A percentile compares a stretch with the other conserved stretches of the same genome.
These are phyloP conservation scores for Pythium apleroticum DNA, from an alignment of 352 stramenopile genomes.

Conservation along the genomic window DNA sequence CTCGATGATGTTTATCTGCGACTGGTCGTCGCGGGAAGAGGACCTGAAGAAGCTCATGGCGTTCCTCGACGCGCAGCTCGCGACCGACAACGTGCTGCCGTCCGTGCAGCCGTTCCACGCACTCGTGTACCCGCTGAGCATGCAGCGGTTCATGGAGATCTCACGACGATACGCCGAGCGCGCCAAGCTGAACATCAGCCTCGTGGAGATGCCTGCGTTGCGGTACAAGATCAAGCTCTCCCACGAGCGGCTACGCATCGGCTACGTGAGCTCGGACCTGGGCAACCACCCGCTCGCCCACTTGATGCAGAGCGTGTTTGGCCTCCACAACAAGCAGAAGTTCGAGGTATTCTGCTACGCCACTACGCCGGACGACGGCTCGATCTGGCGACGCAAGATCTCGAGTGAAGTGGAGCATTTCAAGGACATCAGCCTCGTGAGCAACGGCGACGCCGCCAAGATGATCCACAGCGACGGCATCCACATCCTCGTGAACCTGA, in stretches of 20 bases:
- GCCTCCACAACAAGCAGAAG: conserved; percentile 79
- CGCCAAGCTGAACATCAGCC: conserved; percentile 83
- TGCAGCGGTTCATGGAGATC: conserved; percentile 78
- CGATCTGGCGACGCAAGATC: conserved; percentile 82
- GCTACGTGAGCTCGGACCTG: conserved; percentile 91
- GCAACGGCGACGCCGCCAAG: conserved; percentile 66
- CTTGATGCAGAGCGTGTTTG: conserved; percentile 91
- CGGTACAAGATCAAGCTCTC: conserved; percentile 65
- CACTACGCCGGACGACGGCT: conserved; percentile 75
- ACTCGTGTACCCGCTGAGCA: conserved; percentile 88
- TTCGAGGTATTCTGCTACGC: conserved; percentile 93
- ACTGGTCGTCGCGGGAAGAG: conserved; percentile 84
- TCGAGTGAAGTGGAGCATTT: conserved; percentile 88
- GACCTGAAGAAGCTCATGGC: conserved; percentile 73
- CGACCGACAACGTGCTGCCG: conserved; percentile 61
- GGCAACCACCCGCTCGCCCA: conserved; percentile 92
- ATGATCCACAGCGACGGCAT: conserved; percentile 86
- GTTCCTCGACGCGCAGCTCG: conserved; percentile 68
- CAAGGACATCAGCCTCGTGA: conserved; percentile 68
- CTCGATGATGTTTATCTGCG: conserved; percentile 91
- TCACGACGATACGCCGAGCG: conserved; percentile 75
- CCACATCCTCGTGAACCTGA: conserved; percentile 92
- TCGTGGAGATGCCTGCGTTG: conserved; percentile 80
- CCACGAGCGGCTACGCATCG: conserved; percentile 76
- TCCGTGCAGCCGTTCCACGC: conserved; percentile 93